A percentile compares a stretch with the other conserved stretches of the same genome.
Evolutionary conservation across 2,329 filamentous ascomycete species (phyloP).

Genomic region (Fusarium decemcellulare): DNA sequence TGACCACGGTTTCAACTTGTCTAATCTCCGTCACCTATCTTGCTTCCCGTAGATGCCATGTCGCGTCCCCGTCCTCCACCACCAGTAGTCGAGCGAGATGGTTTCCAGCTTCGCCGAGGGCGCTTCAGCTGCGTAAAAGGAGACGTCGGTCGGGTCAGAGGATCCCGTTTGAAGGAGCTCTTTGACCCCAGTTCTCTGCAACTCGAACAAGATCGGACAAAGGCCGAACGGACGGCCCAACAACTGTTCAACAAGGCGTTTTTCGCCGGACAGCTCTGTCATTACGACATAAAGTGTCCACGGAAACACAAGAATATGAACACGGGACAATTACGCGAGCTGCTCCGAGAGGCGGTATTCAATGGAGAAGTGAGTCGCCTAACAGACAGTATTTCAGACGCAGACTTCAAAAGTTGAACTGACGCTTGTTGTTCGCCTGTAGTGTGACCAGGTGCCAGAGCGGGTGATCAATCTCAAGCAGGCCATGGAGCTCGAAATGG

Average conservation of each 20-base stretch:
- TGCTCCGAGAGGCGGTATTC: slow-evolving; percentile 1
- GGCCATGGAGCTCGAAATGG: not conserved
- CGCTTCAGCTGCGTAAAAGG: slow-evolving; percentile 1
- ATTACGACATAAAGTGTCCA: not conserved
- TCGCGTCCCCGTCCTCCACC: not conserved
- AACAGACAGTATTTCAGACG: not conserved
- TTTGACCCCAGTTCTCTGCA: slow-evolving; percentile 2
- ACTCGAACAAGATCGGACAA: not conserved
- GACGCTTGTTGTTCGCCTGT: not conserved
- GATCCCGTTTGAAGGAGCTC: slow-evolving; percentile 1
- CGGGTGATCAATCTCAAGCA: not conserved
- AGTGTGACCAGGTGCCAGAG: slow-evolving; percentile 2
- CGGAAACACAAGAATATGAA: not conserved
- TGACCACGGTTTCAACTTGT: no score
- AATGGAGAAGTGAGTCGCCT: not conserved
- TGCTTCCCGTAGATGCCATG: no score
- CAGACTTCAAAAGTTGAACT: not conserved
- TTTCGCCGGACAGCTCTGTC: not conserved
- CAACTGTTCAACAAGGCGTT: not conserved
- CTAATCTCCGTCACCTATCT: no score
- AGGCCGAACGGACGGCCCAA: not conserved
- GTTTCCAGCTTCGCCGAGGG: not conserved
- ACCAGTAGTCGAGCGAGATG: slow-evolving; percentile 2
- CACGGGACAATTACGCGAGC: not conserved
- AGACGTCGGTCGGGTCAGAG: not conserved